phyloP scores from a whole-genome alignment of 1,139 yeast genomes.

The Nakaseomyces bracarensis region DNA sequence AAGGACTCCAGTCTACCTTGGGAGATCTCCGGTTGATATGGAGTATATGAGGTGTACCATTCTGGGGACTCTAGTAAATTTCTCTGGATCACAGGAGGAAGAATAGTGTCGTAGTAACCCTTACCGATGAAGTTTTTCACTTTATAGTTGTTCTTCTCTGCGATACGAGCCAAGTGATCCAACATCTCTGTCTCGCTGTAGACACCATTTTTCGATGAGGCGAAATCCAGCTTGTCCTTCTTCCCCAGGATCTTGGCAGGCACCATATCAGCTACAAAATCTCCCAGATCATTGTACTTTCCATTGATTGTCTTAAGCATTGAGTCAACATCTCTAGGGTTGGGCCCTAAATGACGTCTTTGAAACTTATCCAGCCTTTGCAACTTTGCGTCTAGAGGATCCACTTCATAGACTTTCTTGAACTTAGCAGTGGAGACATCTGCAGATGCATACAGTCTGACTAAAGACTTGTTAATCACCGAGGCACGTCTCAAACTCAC shows the following conservation, averaged over 20 bases:
- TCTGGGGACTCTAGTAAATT: conserved; percentile 88
- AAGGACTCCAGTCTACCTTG: conserved; percentile 92
- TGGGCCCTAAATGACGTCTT: conserved; percentile 87
- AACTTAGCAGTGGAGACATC: conserved; percentile 21
- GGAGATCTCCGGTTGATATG: conserved; percentile 95
- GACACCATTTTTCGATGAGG: conserved; percentile 52
- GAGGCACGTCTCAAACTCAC: conserved; percentile 3
- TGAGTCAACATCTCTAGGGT: conserved; percentile 47
- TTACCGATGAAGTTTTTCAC: conserved; percentile 76
- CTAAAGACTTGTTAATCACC: background rate
- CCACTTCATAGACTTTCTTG: conserved; percentile 16
- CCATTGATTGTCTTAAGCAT: conserved; percentile 61
- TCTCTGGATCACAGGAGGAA: conserved; percentile 91
- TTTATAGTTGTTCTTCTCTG: conserved; percentile 61
- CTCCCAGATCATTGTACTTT: conserved; percentile 51
- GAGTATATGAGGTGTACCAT: conserved; percentile 98
- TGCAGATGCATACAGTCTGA: conserved; percentile 5
- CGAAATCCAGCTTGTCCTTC: conserved; percentile 39
- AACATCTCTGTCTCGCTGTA: conserved; percentile 76
- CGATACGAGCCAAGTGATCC: conserved; percentile 56
- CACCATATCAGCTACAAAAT: conserved; percentile 63
- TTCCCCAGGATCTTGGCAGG: conserved; percentile 68
- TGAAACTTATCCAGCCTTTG: conserved; percentile 65
- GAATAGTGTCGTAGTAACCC: conserved; percentile 84
- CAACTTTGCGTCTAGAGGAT: conserved; percentile 13